Evolutionary conservation across 2,329 filamentous ascomycete species (phyloP).

Genomic region (Diaporthe citriasiana): DNA sequence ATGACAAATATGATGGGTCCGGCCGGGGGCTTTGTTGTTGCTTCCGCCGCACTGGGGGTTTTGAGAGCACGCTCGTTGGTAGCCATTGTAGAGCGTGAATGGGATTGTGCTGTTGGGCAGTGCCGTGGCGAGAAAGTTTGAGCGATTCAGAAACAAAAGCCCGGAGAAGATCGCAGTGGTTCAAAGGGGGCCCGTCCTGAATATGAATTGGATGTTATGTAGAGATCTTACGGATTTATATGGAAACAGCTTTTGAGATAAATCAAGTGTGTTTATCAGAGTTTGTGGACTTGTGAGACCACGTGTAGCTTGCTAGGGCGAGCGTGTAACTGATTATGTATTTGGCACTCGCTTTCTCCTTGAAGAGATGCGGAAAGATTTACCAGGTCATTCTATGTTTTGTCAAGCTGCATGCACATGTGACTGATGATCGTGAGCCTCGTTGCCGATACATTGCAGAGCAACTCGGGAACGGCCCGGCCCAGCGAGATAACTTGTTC

Average conservation of each 20-base stretch:
- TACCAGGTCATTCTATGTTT: neutral
- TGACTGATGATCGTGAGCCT: neutral
- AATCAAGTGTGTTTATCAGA: neutral
- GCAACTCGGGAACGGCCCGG: neutral
- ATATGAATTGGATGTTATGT: neutral
- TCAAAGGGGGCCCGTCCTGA: neutral
- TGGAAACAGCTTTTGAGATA: too few species aligned
- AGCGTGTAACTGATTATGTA: neutral
- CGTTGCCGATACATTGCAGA: neutral
- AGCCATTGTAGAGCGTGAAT: neutral
- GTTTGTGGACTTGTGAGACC: neutral
- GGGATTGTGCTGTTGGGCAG: neutral
- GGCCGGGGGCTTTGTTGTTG: neutral
- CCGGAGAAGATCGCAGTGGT: neutral
- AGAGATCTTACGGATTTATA: too few species aligned
- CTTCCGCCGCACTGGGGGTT: neutral
- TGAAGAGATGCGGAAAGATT: neutral
- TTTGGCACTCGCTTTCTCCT: neutral
- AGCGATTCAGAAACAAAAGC: too few species aligned
- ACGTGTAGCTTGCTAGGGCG: neutral
- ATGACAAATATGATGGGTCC: neutral
- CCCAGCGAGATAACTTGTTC: neutral
- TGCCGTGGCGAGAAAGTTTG: neutral
- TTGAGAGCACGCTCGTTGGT: neutral
- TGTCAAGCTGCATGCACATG: neutral